Base-by-base conservation (phyloP, 2,329 filamentous ascomycete species). In the Macroventuria anomochaeta region DNA sequence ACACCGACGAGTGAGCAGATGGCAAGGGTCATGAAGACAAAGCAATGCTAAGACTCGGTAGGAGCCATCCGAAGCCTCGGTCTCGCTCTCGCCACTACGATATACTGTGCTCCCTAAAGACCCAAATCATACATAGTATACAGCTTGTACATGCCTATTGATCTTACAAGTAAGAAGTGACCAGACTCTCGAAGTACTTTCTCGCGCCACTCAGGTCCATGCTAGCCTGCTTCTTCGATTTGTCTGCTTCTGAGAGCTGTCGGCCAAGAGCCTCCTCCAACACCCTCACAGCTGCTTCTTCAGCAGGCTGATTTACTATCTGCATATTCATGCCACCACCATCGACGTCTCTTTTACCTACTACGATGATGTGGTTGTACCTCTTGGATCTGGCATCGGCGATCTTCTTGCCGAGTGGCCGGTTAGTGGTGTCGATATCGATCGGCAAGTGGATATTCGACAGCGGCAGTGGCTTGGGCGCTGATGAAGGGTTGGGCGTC, bases 341-440 rank as follows among this genome's bases (percentile, higher is more conserved):
- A 11, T 68, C 54, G 2, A 67, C 66, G 46, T 76, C 73, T 5
- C 58, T 61, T 2, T 53, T 47, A 2, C 92, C 92, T 10, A 95
- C 79, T 1, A 92, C 85, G 26, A 91, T 81, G 46, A 95, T 85
- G 49, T 90, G 79, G 46, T 88, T 86, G 70, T 93, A 95, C 33
- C 87, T 87, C 73, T 86, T 88, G 40, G 75, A 70, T 59, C 84
- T 87, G n/a, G 91, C 91, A 68, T 89, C 85, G 26, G 82, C 81
- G 18, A 91, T 81, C 73, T 95, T 96, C 68, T 86, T 84, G 2
- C 81, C 80, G 7, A 96, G 72, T 0, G 83, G 80, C 44, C 85
- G 82, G 12, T 81, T 77, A 46, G 83, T 87, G 28, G 78, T 80
- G 65, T 95, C 90, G 13, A 92, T 71, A 55, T 93, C 89, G 26